Evolutionary conservation across 2,329 filamentous ascomycete genomes (phyloP), one percentile per base, ranked within the genome.

Genomic region (Cercospora berteroae): DNA sequence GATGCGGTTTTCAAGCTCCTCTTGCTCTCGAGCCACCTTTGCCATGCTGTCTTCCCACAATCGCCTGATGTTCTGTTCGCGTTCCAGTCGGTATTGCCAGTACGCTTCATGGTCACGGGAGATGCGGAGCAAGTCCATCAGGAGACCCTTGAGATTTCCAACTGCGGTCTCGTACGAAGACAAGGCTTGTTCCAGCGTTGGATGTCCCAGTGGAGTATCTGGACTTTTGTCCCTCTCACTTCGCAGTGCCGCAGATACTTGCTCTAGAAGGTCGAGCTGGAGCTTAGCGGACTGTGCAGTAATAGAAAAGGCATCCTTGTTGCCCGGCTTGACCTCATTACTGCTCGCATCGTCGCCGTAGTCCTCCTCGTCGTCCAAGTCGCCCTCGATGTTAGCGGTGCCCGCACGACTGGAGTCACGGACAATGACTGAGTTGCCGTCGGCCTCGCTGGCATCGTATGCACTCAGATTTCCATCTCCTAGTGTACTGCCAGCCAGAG

Each of bases 1-100:
- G 68, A 97, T 91, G 66, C 89, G 90, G 39, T 88, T 92, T 77
- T 98, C 93, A 1, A 99, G 85, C 61, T 93, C 87, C 79, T 98
- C 95, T 74, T 99, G 95, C 78, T 99, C 95, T 65, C 88, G 89
- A 18, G 94, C 95, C n/a, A 99, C 91, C 74, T 94, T 89, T 9
- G 95, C 93, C 95, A 99, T 97, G 80, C 94, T 98, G 75, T 99
- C 95, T 80, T 99, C 95, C 95, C 95, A 99, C 88, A 99, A 92
- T 67, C 92, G 90, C 42, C 95, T 89, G 81, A 98, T 90, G 77
- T 97, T 92, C 52, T 90, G 89, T 81, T 99, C 95, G 63, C 93
- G 90, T 73, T 97, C 94, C 48, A 99, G 84, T 13, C 94, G 89
- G 77, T 96, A 96, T 79, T 98, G 94, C 95, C 95, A 99, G 78